Percentiles rank a stretch among this genome's conserved stretches.
Conservation (phyloP, 208 protist species). For the Trypanosoma boissoni region DNA sequence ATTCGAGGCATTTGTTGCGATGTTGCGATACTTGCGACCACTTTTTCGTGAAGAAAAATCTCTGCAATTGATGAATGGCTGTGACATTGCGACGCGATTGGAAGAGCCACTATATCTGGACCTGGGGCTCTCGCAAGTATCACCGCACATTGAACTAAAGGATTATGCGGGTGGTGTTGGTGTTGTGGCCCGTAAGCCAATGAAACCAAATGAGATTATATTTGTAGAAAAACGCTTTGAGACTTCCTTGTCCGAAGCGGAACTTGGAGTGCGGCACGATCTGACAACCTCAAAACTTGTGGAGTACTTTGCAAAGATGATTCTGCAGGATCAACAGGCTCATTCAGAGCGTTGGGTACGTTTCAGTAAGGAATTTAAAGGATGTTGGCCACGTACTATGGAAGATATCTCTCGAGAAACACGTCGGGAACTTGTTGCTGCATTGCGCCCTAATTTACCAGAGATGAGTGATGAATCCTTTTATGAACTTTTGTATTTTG, state of each 20-base stretch:
- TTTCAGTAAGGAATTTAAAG: constrained; percentile 67
- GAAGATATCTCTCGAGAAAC: constrained; percentile 56
- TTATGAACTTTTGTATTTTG: constrained; percentile 55
- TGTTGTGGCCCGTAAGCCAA: constrained; percentile 56
- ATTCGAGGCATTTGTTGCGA: constrained; percentile 77
- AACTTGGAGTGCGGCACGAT: constrained; percentile 31
- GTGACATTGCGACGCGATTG: constrained; percentile 20
- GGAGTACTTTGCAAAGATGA: constrained; percentile 56
- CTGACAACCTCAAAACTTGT: constrained; percentile 63
- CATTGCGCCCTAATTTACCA: constrained; percentile 38
- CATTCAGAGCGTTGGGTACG: constrained; percentile 34
- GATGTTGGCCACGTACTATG: constrained; percentile 67
- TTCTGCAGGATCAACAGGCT: constrained; percentile 42
- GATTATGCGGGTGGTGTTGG: constrained; percentile 72
- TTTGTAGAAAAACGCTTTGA: constrained; percentile 73
- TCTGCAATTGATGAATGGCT: neutral
- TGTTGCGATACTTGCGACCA: constrained; percentile 50
- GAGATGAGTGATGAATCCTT: constrained; percentile 40
- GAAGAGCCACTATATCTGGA: constrained; percentile 44
- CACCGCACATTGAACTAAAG: constrained; percentile 61
- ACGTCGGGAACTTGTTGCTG: constrained; percentile 30
- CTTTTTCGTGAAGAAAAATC: constrained; percentile 35
- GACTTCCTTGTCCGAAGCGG: constrained; percentile 43
- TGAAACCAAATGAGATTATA: constrained; percentile 64
- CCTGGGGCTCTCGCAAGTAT: constrained; percentile 54